These are phyloP conservation scores for Exophiala xenobiotica DNA, from an alignment of 2,329 filamentous ascomycete species.

Conservation along the genomic window DNA sequence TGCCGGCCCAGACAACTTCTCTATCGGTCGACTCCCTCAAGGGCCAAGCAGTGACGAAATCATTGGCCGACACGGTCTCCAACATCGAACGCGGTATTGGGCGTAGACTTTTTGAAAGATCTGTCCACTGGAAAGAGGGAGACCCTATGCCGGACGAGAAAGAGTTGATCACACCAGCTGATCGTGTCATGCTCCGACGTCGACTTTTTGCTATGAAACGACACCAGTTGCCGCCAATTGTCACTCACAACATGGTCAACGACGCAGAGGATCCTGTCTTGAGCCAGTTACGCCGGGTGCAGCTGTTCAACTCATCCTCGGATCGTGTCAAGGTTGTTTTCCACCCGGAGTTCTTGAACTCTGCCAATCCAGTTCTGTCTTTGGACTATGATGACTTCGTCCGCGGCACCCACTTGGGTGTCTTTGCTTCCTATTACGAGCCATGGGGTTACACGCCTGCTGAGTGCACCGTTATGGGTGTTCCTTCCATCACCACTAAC, in stretches of 20 bases:
- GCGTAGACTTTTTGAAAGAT: constrained; percentile 90
- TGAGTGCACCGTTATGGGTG: constrained; percentile 98
- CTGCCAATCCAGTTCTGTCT: constrained; percentile 88
- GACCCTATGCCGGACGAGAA: constrained; percentile 93
- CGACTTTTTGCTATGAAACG: constrained; percentile 97
- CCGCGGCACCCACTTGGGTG: constrained; percentile 88
- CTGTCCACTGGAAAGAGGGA: constrained; percentile 92
- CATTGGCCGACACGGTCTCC: constrained; percentile 85
- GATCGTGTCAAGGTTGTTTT: constrained; percentile 98
- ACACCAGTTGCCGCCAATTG: constrained; percentile 83
- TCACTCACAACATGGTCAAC: constrained; percentile 98
- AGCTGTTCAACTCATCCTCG: constrained; percentile 92
- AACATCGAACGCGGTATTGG: constrained; percentile 91
- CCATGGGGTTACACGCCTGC: constrained; percentile 97
- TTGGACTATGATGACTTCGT: constrained; percentile 97
- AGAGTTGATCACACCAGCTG: constrained; percentile 86
- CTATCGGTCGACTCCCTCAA: constrained; percentile 94
- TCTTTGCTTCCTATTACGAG: constrained; percentile 98
- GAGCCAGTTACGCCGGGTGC: constrained; percentile 91
- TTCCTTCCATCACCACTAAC: constrained; percentile 97
- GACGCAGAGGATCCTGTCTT: constrained; percentile 90
- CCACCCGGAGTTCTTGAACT: constrained; percentile 96
- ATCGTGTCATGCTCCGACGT: constrained; percentile 87
- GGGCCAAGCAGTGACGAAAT: constrained; percentile 96
- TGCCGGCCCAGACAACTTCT: constrained; percentile 94